Base-by-base conservation (phyloP, 768 basidiomycete species). In the Tremella yokohamensis region DNA sequence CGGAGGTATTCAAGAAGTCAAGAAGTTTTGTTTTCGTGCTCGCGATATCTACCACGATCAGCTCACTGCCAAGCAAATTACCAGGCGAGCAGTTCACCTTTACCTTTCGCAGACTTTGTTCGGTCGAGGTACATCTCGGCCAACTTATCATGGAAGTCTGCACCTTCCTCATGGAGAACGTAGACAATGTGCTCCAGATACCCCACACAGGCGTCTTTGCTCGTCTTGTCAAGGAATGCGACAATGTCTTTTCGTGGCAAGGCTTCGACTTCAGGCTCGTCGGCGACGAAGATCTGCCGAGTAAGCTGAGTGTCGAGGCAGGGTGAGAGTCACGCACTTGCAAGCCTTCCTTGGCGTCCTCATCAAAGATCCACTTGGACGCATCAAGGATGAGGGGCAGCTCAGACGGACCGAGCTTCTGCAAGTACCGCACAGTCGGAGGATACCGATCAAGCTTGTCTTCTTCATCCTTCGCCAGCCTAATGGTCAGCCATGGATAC, bases 271-370 rank as follows among this genome's bases (percentile, higher is more conserved):
- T 97, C 92, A 7, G 79, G 75, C 22, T 79, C 68, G 69, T 97
- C 94, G 0, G 93, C 91, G 1, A 87, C 90, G 71, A 98, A 99
- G 40, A 99, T 90, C 91, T 96, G 64, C 1, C 50, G 20, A 53
- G 39, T 19, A 40, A 38, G 26, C 9, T 15, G 2, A 50, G 19
- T 56, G 8, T 40, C 29, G 6, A 13, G 8, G 16, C 25, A 18
- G 19, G 38, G 8, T 40, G 19, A 16, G 34, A 20, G 25, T 34
- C 34, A 85, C 74, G 38, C 24, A 80, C 93, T 79, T 91, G 82
- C 59, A 97, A 86, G 0, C 83, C 92, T 77, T 87, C 85, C 20
- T 84, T 80, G 0, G 80, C 78, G 66, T 93, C 83, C 18, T 82
- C 80, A 25, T 88, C 83, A 63, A 97, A 87, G 2, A 93, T 81